Evolutionary conservation across 495 filamentous ascomycete genomes (phyloP), one percentile per base, ranked within the genome.

Genomic region (Podospora tetraspora): DNA sequence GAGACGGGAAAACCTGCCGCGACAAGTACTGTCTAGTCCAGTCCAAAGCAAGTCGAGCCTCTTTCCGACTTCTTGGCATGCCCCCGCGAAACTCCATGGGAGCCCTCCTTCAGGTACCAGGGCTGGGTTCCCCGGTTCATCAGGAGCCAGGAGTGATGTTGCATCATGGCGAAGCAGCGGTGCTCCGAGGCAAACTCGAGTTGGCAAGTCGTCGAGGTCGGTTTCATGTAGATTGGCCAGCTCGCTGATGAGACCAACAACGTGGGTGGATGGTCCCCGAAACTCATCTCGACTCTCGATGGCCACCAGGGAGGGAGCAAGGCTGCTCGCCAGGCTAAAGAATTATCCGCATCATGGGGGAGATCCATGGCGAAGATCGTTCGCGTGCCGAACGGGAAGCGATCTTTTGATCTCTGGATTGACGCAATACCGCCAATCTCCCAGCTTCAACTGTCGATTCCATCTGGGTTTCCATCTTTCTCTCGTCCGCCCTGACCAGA

Each of bases 291-390:
- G 29, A 30, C 10, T 30, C 29, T 30, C 8, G 29, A 30, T 30
- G 29, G 3, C 29, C 24, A 32, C 58, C 63, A 66, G 52, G 52
- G 29, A 66, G 58, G 58, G 25, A 43, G 64, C 52, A 59, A 29
- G 24, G 23, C 27, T 21, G 23, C 27, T 21, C 56, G 64, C 27
- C 57, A 61, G 65, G 65, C 65, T 66, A 61, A 66, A 61, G 58
- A 66, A 66, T 66, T 61, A 66, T 66, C 65, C 65, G 65, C 65
- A 66, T 66, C 58, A 60, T 29, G 59, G 22, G 43, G 9, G 25
- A 25, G 4, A 66, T 43, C 65, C 65, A 66, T 66, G 65, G 30
- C 65, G 65, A 61, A 58, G 65, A 66, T 66, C 65, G 24, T 25
- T 56, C 32, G n/a, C 57, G 34, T 66, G 59, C 59, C 59, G 59